Percentiles rank a stretch among this genome's conserved stretches.
These are phyloP conservation scores for Coprinellus micaceus DNA, from an alignment of 768 basidiomycete genomes.

Conservation along the genomic window DNA sequence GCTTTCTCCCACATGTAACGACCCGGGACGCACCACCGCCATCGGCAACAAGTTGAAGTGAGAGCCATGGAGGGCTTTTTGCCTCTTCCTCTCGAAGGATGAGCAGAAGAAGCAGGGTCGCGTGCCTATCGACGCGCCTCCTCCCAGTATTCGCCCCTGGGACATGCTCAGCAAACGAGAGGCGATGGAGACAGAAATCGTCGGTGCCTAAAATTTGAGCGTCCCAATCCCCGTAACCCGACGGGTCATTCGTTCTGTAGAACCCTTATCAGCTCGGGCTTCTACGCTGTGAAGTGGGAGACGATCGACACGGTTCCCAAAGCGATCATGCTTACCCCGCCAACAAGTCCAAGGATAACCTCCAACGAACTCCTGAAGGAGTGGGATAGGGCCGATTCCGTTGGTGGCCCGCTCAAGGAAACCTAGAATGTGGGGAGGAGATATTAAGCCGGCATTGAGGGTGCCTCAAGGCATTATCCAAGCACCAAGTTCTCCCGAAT, in stretches of 20 bases:
- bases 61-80: constrained; percentile 96
- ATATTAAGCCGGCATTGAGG: no score
- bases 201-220: constrained; percentile 56
- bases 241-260: no score
- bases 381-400: no score
- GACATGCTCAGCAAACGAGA: constrained; percentile 90
- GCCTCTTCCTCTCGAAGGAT: constrained; percentile 79
- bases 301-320: constrained; percentile 99
- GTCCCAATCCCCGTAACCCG: no score
- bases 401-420: no score
- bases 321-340: constrained; percentile 86
- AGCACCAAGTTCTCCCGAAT: no score
- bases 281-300: constrained; percentile 97
- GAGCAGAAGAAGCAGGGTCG: constrained; percentile 53
- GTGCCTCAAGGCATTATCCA: no score
- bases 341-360: constrained; percentile 87
- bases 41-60: constrained; percentile 87
- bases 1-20: constrained; percentile 50
- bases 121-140: constrained; percentile 65
- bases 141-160: constrained; percentile 83
- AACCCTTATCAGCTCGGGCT: constrained; percentile 93
- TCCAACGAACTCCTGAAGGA: constrained; percentile 95
- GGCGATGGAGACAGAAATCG: constrained; percentile 98
- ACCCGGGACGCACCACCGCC: constrained; percentile 88
- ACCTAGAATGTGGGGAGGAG: no score